Percentiles rank a stretch among this genome's conserved stretches.
Evolutionary conservation across 176 grass and related monocot genomes (phyloP).

Genomic region (Areca catechu): DNA sequence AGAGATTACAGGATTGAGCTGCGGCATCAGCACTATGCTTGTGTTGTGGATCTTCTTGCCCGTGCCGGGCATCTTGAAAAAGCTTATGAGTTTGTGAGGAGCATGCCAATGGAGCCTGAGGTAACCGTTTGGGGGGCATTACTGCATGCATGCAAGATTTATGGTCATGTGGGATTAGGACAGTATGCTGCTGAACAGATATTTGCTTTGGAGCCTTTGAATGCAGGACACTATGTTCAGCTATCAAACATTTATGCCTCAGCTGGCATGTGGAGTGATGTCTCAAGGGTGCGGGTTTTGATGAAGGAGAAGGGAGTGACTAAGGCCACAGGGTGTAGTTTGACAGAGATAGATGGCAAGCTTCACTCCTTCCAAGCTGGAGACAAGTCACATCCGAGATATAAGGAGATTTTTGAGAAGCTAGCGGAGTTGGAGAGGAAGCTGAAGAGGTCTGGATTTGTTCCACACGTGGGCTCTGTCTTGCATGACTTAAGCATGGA

Average conservation of each 20-base stretch:
- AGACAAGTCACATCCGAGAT: slow-evolving; percentile 12
- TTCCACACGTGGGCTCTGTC: slow-evolving; percentile 8
- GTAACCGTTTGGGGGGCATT: slow-evolving; percentile 70
- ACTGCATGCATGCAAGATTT: slow-evolving; percentile 54
- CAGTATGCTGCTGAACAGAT: slow-evolving; percentile 36
- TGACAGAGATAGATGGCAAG: slow-evolving; percentile 35
- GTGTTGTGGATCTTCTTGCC: slow-evolving; percentile 55
- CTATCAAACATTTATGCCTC: slow-evolving; percentile 75
- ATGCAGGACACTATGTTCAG: slow-evolving; percentile 66
- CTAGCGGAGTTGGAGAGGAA: slow-evolving; percentile 20
- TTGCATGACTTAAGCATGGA: slow-evolving; percentile 18
- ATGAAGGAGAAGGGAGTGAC: slow-evolving; percentile 59
- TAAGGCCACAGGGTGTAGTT: slow-evolving; percentile 49
- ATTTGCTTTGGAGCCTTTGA: slow-evolving; percentile 48
- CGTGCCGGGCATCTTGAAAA: slow-evolving; percentile 51
- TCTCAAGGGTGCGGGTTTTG: slow-evolving; percentile 31
- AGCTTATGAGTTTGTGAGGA: slow-evolving; percentile 39
- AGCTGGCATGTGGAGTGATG: slow-evolving; percentile 56
- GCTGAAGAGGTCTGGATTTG: slow-evolving; percentile 21
- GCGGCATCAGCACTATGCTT: slow-evolving; percentile 58
- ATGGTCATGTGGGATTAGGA: slow-evolving; percentile 36
- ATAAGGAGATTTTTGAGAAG: slow-evolving; percentile 7
- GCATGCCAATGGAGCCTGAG: slow-evolving; percentile 51
- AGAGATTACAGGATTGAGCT: slow-evolving; percentile 47
- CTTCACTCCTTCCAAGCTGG: slow-evolving; percentile 22